Conservation (phyloP, 148 eudicot species). For the Rhododendron simsii region DNA sequence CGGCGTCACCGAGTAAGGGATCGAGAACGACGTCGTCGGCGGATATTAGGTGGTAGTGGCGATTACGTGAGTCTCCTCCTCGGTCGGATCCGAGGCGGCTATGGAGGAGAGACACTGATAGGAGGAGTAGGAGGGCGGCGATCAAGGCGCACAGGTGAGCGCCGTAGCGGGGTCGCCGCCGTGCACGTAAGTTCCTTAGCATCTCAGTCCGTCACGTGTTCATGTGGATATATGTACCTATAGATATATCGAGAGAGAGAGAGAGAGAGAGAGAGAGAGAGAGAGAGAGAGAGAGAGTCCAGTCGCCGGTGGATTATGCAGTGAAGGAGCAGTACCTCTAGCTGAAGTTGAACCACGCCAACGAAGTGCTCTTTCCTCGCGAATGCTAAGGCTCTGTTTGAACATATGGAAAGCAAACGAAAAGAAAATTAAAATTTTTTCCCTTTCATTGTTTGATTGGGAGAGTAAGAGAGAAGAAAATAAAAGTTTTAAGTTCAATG, state of each 20-base stretch:
- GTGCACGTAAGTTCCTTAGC: constrained; percentile 41
- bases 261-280: background rate
- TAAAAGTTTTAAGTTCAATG: too few species aligned
- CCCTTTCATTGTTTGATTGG: too few species aligned
- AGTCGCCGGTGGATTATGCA: too few species aligned
- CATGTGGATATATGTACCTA: too few species aligned
- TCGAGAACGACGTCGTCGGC: constrained; percentile 17
- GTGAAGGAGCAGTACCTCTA: too few species aligned
- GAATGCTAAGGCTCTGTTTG: too few species aligned
- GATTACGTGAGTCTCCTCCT: constrained; percentile 4
- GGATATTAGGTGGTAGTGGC: constrained; percentile 6
- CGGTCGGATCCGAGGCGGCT: constrained; percentile 47
- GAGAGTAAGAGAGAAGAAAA: too few species aligned
- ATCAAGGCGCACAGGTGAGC: constrained; percentile 38
- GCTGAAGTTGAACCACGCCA: too few species aligned
- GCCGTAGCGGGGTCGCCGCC: constrained; percentile 56
- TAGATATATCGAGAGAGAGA: too few species aligned
- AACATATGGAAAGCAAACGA: too few species aligned
- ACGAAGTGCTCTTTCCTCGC: too few species aligned
- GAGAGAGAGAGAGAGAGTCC: background rate
- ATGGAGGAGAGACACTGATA: constrained; percentile 55
- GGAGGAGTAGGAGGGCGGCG: constrained; percentile 53
- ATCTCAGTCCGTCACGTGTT: background rate
- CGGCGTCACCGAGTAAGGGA: constrained; percentile 22
- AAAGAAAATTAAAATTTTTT: too few species aligned